Conservation (phyloP, 2,329 filamentous ascomycete genomes). For the Cytospora piceae region DNA sequence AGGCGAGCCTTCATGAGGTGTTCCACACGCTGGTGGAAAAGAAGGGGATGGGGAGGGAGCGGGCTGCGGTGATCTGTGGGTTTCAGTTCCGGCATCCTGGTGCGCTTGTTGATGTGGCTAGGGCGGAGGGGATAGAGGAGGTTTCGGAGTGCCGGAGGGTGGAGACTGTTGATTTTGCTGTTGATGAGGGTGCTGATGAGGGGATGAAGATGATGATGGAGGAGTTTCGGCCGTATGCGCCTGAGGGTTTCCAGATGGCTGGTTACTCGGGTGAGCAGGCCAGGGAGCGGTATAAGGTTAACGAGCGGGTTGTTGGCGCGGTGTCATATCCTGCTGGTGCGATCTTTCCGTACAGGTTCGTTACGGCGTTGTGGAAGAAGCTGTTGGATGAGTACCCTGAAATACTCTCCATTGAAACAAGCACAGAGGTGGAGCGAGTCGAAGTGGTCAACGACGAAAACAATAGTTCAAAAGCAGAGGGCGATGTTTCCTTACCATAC, state of each 20-base stretch:
- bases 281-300: slow-evolving; percentile 42
- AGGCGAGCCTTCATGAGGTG: slow-evolving; percentile 48
- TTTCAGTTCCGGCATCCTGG: slow-evolving; percentile 50
- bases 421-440: slow-evolving; percentile 43
- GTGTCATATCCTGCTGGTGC: slow-evolving; percentile 52
- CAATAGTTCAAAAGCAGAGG: not conserved
- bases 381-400: slow-evolving; percentile 42
- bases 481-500: slow-evolving; percentile 40
- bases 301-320: slow-evolving; percentile 44
- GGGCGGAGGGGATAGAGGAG: slow-evolving; percentile 36
- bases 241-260: slow-evolving; percentile 33
- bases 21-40: slow-evolving; percentile 41
- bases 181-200: slow-evolving; percentile 39
- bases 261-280: slow-evolving; percentile 43
- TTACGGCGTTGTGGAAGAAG: slow-evolving; percentile 49
- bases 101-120: slow-evolving; percentile 45
- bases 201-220: slow-evolving; percentile 45
- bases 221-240: slow-evolving; percentile 37
- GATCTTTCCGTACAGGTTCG: slow-evolving; percentile 55
- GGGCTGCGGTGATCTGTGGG: slow-evolving; percentile 46
- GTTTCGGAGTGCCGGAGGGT: slow-evolving; percentile 49
- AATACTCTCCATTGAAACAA: slow-evolving; percentile 44
- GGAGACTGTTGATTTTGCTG: slow-evolving; percentile 51
- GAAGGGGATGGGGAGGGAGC: slow-evolving; percentile 38
- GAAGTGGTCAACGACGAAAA: slow-evolving; percentile 12